Percentiles rank a stretch among this genome's conserved stretches.
Conservation (phyloP, 2,329 filamentous ascomycete species). For the Podosphaera xanthii region DNA sequence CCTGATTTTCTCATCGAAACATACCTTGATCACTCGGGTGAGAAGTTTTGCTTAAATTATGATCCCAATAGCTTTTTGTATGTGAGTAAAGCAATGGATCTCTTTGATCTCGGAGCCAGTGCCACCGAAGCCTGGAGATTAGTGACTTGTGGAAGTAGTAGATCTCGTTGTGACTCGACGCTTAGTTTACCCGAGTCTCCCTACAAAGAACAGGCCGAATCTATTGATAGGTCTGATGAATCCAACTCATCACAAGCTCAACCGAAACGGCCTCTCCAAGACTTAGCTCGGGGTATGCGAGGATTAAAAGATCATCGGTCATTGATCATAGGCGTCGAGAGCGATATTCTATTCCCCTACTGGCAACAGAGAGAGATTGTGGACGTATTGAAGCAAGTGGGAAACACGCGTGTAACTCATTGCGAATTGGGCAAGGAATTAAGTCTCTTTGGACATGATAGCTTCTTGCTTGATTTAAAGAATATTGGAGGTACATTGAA, state of each 20-base stretch:
- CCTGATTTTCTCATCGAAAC: slow-evolving; percentile 96
- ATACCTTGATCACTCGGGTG: slow-evolving; percentile 89
- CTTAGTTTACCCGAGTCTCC: slow-evolving; percentile 63
- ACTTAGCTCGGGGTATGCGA: slow-evolving; percentile 55
- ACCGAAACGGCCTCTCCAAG: slow-evolving; percentile 34
- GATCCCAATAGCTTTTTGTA: slow-evolving; percentile 91
- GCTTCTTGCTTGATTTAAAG: slow-evolving; percentile 77
- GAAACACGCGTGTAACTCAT: slow-evolving; percentile 66
- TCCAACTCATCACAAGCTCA: neutral
- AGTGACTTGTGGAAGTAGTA: slow-evolving; percentile 22
- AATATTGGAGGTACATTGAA: slow-evolving; percentile 71
- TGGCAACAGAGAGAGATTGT: slow-evolving; percentile 96
- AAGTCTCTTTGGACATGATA: slow-evolving; percentile 90
- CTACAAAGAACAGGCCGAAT: slow-evolving; percentile 58
- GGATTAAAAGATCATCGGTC: slow-evolving; percentile 54
- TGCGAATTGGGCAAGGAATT: slow-evolving; percentile 84
- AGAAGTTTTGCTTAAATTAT: slow-evolving; percentile 95
- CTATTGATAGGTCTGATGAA: slow-evolving; percentile 10
- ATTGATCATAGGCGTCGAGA: slow-evolving; percentile 80
- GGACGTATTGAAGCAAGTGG: slow-evolving; percentile 51
- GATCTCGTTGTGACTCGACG: slow-evolving; percentile 31
- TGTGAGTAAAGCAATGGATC: slow-evolving; percentile 95
- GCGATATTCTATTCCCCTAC: slow-evolving; percentile 87
- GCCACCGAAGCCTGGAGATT: slow-evolving; percentile 42
- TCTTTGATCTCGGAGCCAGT: slow-evolving; percentile 69